A percentile compares a stretch with the other conserved stretches of the same genome.
Evolutionary conservation across 2,329 filamentous ascomycete species (phyloP).

Genomic region (Saccharata proteae): DNA sequence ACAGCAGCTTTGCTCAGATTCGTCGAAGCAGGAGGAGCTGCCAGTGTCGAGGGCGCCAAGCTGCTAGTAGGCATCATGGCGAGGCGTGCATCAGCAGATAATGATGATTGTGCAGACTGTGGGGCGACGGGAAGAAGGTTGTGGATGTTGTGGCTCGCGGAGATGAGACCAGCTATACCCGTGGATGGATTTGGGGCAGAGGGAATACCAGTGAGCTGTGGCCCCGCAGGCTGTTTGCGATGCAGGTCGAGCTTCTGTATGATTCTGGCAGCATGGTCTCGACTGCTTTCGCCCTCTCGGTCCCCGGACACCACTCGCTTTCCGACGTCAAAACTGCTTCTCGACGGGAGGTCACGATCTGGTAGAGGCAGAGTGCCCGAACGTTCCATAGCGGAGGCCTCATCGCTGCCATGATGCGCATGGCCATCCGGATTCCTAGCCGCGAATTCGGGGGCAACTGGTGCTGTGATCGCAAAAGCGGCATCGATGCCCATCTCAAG

Average conservation of each 20-base stretch:
- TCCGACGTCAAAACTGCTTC: conserved; percentile 60
- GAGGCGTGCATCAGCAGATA: conserved; percentile 24
- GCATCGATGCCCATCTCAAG: conserved; percentile 43
- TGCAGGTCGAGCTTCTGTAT: conserved; percentile 89
- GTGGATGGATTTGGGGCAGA: conserved; percentile 14
- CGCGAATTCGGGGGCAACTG: conserved; percentile 80
- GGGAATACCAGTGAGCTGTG: conserved; percentile 25
- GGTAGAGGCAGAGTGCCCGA: conserved; percentile 54
- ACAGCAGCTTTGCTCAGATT: conserved; percentile 80
- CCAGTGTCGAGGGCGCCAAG: conserved; percentile 71
- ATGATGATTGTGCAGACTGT: conserved; percentile 13
- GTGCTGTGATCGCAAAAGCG: conserved; percentile 85
- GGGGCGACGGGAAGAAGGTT: conserved; percentile 8
- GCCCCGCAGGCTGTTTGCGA: conserved; percentile 57
- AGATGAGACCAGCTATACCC: conserved; percentile 78
- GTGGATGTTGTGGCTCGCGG: conserved; percentile 44
- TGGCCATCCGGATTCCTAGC: conserved; percentile 63
- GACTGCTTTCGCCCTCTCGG: conserved; percentile 57
- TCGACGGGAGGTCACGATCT: conserved; percentile 42
- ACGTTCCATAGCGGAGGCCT: conserved; percentile 44
- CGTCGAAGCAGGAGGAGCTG: conserved; percentile 71
- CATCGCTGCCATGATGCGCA: conserved; percentile 40
- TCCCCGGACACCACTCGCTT: conserved; percentile 41
- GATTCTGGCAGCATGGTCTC: conserved; percentile 75
- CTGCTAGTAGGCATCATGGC: conserved; percentile 41